Conservation (phyloP, 177 flowering plant genomes). For the Tripterygium wilfordii region DNA sequence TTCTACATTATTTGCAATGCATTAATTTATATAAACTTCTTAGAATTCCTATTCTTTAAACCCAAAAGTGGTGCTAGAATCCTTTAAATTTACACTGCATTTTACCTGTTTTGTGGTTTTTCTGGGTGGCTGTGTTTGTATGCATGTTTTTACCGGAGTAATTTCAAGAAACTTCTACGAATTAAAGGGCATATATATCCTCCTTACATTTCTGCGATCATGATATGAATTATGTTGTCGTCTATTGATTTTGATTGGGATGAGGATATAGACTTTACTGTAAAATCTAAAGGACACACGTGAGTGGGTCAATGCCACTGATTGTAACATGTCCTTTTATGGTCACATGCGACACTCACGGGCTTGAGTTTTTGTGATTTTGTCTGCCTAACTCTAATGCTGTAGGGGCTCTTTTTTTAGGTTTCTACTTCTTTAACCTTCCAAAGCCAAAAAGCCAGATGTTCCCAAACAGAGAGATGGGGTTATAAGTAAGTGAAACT, state of each 20-base stretch:
- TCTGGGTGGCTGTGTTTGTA: too few relatives aligned
- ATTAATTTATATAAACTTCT: too few relatives aligned
- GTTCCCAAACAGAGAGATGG: slow-evolving; percentile 1
- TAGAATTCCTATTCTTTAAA: too few relatives aligned
- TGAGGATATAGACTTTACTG: background rate
- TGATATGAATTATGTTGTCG: background rate
- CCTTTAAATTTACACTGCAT: too few relatives aligned
- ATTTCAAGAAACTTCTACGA: too few relatives aligned
- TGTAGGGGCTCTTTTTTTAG: too few relatives aligned
- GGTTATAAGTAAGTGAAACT: too few relatives aligned
- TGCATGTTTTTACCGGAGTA: too few relatives aligned
- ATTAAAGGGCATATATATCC: too few relatives aligned
- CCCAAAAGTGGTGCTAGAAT: too few relatives aligned
- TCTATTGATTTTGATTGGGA: background rate
- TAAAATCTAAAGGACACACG: slow-evolving; percentile 36
- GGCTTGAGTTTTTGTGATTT: slow-evolving; percentile 34
- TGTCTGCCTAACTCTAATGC: slow-evolving; percentile 37
- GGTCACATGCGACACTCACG: slow-evolving; percentile 85
- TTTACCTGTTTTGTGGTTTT: too few relatives aligned
- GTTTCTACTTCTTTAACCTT: background rate
- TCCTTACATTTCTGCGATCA: background rate
- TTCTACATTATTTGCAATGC: too few relatives aligned
- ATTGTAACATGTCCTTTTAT: slow-evolving; percentile 56
- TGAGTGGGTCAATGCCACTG: slow-evolving; percentile 58
- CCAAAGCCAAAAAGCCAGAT: background rate